Percentiles rank a stretch among this genome's conserved stretches.
phyloP scores from a whole-genome alignment of 2,329 filamentous ascomycete genomes.

The Colletotrichum spaethianum region DNA sequence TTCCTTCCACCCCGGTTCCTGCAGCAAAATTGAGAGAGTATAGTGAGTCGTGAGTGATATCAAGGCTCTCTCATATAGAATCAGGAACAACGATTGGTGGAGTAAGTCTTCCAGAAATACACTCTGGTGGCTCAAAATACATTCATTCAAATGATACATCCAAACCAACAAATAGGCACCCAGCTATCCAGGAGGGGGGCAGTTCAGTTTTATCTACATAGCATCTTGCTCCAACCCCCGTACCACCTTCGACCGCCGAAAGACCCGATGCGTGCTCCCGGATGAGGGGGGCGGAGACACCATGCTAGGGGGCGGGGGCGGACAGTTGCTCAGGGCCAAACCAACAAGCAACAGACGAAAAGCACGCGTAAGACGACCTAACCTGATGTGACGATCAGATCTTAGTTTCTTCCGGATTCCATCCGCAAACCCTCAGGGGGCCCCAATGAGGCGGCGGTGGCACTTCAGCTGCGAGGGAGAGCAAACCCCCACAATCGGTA shows the following conservation, averaged over 20 bases:
- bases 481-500: constrained; percentile 18
- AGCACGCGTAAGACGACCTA: background rate
- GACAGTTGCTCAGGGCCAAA: constrained; percentile 3
- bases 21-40: background rate
- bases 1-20: constrained; percentile 19
- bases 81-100: background rate
- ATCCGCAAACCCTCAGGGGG: background rate
- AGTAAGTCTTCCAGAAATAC: background rate
- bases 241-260: constrained; percentile 1
- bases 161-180: background rate
- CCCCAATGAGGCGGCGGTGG: background rate
- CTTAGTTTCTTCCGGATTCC: constrained; percentile 13
- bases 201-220: constrained; percentile 20
- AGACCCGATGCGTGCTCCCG: constrained; percentile 24
- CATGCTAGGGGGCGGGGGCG: background rate
- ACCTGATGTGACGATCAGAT: constrained; percentile 6
- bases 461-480: background rate
- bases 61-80: background rate
- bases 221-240: background rate
- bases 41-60: background rate
- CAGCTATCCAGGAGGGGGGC: background rate
- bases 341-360: constrained; percentile 6
- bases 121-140: background rate
- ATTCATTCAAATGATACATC: background rate
- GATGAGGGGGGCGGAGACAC: constrained; percentile 7